Evolutionary conservation across 805 yeast species (phyloP), one percentile per base, ranked within the genome.

Genomic region (Metschnikowia borealis): DNA sequence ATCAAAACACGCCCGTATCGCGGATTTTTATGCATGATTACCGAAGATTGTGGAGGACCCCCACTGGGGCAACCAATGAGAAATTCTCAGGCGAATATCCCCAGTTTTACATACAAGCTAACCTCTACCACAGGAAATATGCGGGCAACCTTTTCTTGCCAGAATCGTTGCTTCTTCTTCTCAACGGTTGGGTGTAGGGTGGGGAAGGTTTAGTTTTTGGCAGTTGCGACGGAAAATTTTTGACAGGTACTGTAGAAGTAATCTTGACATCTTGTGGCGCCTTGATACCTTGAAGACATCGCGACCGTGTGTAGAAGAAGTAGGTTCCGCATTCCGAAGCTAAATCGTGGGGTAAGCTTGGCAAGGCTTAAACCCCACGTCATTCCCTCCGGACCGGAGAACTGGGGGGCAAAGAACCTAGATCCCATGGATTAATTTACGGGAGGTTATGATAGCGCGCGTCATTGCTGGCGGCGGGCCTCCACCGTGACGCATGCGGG

Each of bases 31-130:
- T 44, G 46, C 40, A 44, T 34, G 26, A 23, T 26, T 23, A 15
- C 33, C 15, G 46, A 26, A 7, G 11, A 35, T 23, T 44, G 46
- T 44, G 46, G 46, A 26, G 46, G 31, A 3, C 32, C 45, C 46
- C 46, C 46, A 21, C 46, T n/a, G 40, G 40, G 46, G 40, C 32
- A 20, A 5, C 45, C 45, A 42, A 42, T 42, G 18, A 15, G 36
- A 21, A n/a, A 8, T 21, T 13, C n/a, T 20, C 20, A 14, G 20
- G 13, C 18, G 21, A 32, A 8, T 5, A n/a, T 23, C 38, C 45
- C 26, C 29, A 32, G 31, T 20, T 33, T 23, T 32, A 21, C 20
- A 17, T 33, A 34, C 31, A 32, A 21, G 20, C 41, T 23, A 14
- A 32, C 15, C 26, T n/a, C 38, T n/a, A 29, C n/a, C 15, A n/a